These are phyloP conservation scores for Tuber magnatum DNA, from an alignment of 495 filamentous ascomycete species.

Conservation along the genomic window DNA sequence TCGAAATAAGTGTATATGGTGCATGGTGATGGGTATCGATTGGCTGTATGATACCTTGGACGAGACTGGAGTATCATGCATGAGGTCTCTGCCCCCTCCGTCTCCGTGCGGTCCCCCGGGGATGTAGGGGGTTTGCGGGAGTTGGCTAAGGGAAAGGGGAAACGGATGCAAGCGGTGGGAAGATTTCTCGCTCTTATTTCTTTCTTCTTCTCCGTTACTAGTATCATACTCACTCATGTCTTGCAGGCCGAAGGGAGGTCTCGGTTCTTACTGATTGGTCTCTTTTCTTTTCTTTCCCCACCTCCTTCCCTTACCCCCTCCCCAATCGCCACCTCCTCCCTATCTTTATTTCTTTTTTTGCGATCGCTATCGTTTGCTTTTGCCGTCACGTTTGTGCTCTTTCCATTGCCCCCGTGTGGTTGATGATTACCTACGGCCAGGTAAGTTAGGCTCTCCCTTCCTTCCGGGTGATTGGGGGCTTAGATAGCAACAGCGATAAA, in stretches of 20 bases:
- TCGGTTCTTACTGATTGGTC: not conserved
- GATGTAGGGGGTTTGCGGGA: not conserved
- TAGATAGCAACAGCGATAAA: not conserved
- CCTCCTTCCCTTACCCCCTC: not conserved
- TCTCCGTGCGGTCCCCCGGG: not conserved
- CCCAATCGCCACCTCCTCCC: no score
- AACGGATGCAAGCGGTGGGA: not conserved
- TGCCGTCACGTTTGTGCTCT: not conserved
- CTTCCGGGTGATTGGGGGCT: not conserved
- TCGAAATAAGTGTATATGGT: not conserved
- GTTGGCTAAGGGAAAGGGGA: not conserved
- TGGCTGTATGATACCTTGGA: not conserved
- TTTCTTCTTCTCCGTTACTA: not conserved
- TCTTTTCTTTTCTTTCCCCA: not conserved
- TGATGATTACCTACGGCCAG: not conserved
- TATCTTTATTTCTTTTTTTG: not conserved
- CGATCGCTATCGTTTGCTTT: not conserved
- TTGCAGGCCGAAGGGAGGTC: not conserved
- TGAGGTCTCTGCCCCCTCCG: not conserved
- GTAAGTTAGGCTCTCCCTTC: not conserved
- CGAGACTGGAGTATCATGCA: not conserved
- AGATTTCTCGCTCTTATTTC: not conserved
- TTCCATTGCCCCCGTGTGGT: not conserved
- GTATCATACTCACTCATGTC: not conserved
- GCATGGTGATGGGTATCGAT: not conserved